These are phyloP conservation scores for Petrea volubilis DNA, from an alignment of 257 asterid species.

Conservation along the genomic window DNA sequence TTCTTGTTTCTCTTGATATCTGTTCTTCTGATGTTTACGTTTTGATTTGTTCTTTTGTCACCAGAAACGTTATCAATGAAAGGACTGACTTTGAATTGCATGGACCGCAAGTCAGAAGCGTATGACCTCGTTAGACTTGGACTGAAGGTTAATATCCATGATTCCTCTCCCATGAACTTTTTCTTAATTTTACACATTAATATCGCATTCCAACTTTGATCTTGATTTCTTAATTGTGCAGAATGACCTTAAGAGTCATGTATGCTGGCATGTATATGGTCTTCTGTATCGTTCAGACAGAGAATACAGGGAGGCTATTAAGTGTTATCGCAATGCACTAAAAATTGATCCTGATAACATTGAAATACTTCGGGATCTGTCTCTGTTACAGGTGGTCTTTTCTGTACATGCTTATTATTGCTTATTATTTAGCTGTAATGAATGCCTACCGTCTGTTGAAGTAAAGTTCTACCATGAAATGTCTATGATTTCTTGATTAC, in stretches of 20 bases:
- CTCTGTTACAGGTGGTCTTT: constrained; percentile 84
- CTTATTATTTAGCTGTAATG: too few relatives aligned
- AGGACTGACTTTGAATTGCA: constrained; percentile 93
- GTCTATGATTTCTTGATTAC: too few relatives aligned
- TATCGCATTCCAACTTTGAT: constrained; percentile 17
- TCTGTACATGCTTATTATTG: constrained; percentile 11
- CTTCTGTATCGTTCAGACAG: constrained; percentile 96
- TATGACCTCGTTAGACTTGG: constrained; percentile 97
- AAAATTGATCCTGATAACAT: constrained; percentile 95
- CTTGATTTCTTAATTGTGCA: constrained; percentile 47
- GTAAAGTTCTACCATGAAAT: too few relatives aligned
- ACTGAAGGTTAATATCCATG: constrained; percentile 62
- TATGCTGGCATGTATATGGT: constrained; percentile 99
- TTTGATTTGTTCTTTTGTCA: constrained; percentile 28
- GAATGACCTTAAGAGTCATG: constrained; percentile 99
- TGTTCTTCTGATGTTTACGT: neutral
- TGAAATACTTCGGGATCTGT: constrained; percentile 93
- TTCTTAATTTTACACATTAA: constrained; percentile 17
- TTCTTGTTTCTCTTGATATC: neutral
- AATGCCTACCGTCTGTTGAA: too few relatives aligned
- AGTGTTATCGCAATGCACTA: constrained; percentile 97
- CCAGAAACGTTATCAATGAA: constrained; percentile 97
- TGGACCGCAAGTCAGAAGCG: constrained; percentile 98
- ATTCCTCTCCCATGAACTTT: constrained; percentile 1
- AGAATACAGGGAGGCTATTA: constrained; percentile 98